Evolutionary conservation across 768 basidiomycete species (phyloP).

Genomic region (Royoungia palumana): DNA sequence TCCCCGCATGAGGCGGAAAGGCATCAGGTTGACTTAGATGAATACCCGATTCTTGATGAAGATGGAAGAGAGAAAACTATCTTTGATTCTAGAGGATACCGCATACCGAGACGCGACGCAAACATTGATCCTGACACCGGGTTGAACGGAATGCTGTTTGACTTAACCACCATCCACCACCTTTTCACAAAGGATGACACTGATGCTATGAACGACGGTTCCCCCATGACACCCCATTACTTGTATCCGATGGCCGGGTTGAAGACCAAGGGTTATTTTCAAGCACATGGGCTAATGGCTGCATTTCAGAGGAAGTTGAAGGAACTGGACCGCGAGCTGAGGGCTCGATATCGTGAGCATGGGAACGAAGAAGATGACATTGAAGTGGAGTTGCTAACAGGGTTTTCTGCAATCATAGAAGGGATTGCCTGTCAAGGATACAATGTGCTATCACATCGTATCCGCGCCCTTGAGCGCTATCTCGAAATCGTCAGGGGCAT

Average conservation of each 20-base stretch:
- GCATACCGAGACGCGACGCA: neutral
- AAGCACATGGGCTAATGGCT: neutral
- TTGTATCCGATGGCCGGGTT: neutral
- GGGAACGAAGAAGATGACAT: neutral
- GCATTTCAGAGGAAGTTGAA: neutral
- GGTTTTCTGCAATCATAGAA: too few relatives aligned
- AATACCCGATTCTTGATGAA: neutral
- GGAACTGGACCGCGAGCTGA: neutral
- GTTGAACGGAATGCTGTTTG: neutral
- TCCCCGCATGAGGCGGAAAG: neutral
- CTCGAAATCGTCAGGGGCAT: neutral
- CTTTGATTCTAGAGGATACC: neutral
- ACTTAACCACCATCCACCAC: neutral
- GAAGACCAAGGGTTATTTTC: neutral
- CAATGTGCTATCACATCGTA: neutral
- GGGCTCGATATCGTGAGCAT: fast-evolving
- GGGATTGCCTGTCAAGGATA: neutral
- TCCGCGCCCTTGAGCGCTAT: neutral
- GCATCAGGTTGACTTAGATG: neutral
- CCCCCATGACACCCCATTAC: neutral
- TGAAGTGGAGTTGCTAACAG: neutral
- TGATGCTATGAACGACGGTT: neutral
- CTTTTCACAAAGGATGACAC: neutral
- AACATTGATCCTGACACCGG: too few relatives aligned
- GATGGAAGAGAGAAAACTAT: neutral